Conservation (phyloP, 148 eudicot species). For the Cornus kousa region DNA sequence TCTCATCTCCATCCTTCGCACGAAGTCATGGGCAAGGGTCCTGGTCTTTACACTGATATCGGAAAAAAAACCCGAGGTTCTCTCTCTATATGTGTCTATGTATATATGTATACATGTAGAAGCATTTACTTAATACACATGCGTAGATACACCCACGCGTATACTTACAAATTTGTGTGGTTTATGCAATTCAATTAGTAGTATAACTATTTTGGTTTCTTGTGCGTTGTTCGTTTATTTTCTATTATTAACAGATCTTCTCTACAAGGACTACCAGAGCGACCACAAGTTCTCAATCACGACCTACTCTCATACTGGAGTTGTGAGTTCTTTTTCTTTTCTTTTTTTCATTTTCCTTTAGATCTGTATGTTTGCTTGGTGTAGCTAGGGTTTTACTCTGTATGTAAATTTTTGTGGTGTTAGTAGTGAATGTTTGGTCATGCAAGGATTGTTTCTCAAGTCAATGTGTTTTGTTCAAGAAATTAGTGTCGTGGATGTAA, state of each 20-base stretch:
- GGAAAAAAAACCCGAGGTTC: slow-evolving; percentile 75
- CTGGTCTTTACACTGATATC: slow-evolving; percentile 76
- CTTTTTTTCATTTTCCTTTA: background rate
- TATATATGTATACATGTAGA: background rate
- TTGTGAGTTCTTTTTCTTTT: slow-evolving; percentile 40
- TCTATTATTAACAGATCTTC: slow-evolving; percentile 42
- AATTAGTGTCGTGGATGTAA: background rate
- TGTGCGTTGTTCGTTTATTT: slow-evolving; percentile 2
- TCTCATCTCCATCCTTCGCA: background rate
- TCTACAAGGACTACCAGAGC: slow-evolving; percentile 70
- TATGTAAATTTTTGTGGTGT: background rate
- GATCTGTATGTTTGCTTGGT: background rate
- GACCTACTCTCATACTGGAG: slow-evolving; percentile 72
- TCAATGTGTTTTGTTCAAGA: background rate
- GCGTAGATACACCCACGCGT: background rate
- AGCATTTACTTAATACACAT: background rate
- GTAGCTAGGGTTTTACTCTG: background rate
- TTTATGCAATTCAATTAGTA: background rate
- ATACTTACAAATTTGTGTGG: background rate
- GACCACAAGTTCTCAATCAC: slow-evolving; percentile 79
- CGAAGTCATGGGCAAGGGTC: slow-evolving; percentile 70
- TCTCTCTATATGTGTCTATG: background rate
- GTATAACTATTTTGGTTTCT: background rate
- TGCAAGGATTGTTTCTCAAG: background rate
- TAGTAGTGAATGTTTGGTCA: background rate